Percentiles rank a stretch among this genome's conserved stretches.
phyloP scores from a whole-genome alignment of 306 rosid genomes.

The Erythrophleum fordii region DNA sequence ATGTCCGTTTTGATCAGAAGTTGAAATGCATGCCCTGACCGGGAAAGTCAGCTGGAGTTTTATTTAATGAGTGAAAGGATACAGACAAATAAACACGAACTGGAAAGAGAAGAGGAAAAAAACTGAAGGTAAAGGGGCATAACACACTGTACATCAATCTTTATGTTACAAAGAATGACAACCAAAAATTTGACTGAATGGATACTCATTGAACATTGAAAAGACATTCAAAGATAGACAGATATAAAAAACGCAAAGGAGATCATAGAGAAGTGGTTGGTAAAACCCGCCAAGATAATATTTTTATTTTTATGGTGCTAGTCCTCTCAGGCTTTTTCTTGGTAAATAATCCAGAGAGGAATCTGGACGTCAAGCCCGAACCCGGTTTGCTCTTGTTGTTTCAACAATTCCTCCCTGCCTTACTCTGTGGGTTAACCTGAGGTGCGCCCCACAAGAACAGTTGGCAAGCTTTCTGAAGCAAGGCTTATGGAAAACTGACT shows the following conservation, averaged over 20 bases:
- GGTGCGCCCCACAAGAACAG: constrained; percentile 72
- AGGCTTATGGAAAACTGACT: constrained; percentile 70
- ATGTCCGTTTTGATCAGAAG: neutral
- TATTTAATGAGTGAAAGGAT: constrained; percentile 12
- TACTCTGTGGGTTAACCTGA: constrained; percentile 44
- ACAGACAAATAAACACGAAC: neutral
- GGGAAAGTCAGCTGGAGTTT: neutral
- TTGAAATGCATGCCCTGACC: neutral
- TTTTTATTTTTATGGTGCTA: constrained; percentile 60
- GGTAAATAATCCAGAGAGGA: constrained; percentile 68
- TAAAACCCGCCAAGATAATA: constrained; percentile 77
- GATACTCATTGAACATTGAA: no score
- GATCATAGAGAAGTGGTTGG: constrained; percentile 65
- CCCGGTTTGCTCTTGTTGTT: constrained; percentile 48
- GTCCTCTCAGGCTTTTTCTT: constrained; percentile 52
- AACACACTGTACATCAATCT: constrained; percentile 12
- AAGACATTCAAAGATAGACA: constrained; percentile 36
- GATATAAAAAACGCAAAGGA: constrained; percentile 29
- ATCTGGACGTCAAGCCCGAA: constrained; percentile 57
- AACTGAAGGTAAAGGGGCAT: neutral
- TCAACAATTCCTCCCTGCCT: constrained; percentile 45
- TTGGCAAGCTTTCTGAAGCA: constrained; percentile 70
- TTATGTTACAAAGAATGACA: constrained; percentile 28
- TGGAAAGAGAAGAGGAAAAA: neutral
- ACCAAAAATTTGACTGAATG: neutral